Evolutionary conservation across 2,329 filamentous ascomycete species (phyloP), one percentile per base, ranked within the genome.

Genomic region (Immersiporthe knoxdaviesiana): DNA sequence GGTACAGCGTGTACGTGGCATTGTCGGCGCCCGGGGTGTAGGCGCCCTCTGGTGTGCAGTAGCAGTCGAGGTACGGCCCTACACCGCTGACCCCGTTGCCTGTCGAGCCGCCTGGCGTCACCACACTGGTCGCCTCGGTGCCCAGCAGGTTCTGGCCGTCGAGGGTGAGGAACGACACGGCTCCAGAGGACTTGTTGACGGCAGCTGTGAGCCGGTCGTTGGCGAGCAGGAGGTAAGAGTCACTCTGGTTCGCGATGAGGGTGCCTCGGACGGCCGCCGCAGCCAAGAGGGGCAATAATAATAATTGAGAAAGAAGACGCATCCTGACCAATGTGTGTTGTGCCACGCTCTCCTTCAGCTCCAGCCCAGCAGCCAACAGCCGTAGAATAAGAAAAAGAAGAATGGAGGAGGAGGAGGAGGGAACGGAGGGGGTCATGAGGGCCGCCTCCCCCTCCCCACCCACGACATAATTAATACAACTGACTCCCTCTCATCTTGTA

Each of bases 1-100:
- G 79, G 70, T 87, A 83, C 8, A 89, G 79, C 69, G 84, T 77
- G 73, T 85, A 87, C 1, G 77, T 80, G 0, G 85, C 82, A 5
- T 82, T 83, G 6, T 78, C 79, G 24, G 68, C 65, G 0, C 87
- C 87, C 0, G 88, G 86, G 0, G 87, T 90, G 78, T 87, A 90
- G 73, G 84, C 85, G 0, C 88, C 88, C 0, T 80, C 81, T 1
- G 87, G 86, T 0, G 81, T 86, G 74, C 88, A 90, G 76, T 90
- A 88, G 75, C 88, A 90, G 75, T 90, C 88, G 44, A 71, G 7
- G 35, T 71, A 71, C 7, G 70, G 70, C 11, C 70, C 70, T 44
- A 71, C 62, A 6, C 70, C 70, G 32, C 44, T 67, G 14, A 47
- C 58, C 3, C 70, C 70, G 24, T 68, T 61, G 3, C 70, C 68